phyloP scores from a whole-genome alignment of 129 eudicot genomes.

The Flaveria robusta region DNA sequence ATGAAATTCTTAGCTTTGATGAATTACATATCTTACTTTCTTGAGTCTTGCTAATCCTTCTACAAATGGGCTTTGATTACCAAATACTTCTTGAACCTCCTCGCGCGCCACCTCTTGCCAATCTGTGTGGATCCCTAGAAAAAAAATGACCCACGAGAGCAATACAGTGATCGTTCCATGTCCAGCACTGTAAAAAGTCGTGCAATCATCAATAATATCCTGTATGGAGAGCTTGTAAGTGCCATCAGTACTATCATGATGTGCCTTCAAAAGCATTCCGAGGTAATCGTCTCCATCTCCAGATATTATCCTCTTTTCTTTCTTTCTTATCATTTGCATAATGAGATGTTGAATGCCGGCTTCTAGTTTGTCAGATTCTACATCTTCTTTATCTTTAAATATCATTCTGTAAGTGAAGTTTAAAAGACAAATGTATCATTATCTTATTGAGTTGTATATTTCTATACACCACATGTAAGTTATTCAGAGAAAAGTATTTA shows the following conservation, averaged over 20 bases:
- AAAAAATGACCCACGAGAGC: conserved; percentile 57
- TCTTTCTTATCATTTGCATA: conserved; percentile 24
- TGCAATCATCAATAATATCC: conserved; percentile 71
- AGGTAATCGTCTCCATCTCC: conserved; percentile 48
- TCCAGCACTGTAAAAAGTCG: conserved; percentile 56
- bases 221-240: conserved; percentile 49
- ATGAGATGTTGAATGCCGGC: conserved; percentile 20
- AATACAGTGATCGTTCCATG: conserved; percentile 57
- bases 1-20: neutral
- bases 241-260: conserved; percentile 29
- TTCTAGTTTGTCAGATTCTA: conserved; percentile 22
- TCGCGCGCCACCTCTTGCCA: conserved; percentile 74
- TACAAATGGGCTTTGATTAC: conserved; percentile 45
- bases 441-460: neutral
- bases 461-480: neutral
- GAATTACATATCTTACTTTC: conserved; percentile 42
- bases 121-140: conserved; percentile 57
- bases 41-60: conserved; percentile 67
- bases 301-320: neutral
- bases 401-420: conserved; percentile 10
- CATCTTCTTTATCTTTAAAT: conserved; percentile 27
- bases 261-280: conserved; percentile 55
- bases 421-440: neutral
- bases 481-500: neutral
- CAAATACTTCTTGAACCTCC: conserved; percentile 46